Conservation (phyloP, 495 filamentous ascomycete genomes). For the Xylaria scruposa region DNA sequence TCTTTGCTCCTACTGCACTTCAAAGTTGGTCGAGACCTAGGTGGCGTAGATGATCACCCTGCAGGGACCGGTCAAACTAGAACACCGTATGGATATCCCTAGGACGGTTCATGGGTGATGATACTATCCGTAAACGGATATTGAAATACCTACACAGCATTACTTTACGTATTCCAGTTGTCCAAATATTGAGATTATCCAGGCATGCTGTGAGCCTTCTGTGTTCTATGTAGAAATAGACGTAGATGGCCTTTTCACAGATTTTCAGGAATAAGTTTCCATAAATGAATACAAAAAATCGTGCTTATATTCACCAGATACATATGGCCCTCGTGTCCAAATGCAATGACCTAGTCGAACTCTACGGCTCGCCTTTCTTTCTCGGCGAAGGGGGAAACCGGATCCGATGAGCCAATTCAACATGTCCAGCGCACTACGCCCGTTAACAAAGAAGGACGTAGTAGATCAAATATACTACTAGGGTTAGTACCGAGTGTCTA, state of each 20-base stretch:
- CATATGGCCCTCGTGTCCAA: not conserved
- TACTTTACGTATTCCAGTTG: not conserved
- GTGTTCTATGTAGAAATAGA: not conserved
- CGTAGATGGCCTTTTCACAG: not conserved
- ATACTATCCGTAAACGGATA: not conserved
- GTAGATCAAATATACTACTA: not conserved
- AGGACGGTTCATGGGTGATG: not conserved
- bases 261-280: not conserved
- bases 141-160: not conserved
- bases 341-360: not conserved
- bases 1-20: not conserved
- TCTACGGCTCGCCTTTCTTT: not conserved
- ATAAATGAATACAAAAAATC: not conserved
- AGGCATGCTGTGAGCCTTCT: no score
- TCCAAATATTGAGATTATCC: not conserved
- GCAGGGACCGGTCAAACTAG: not conserved
- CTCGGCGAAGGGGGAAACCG: no score
- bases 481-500: not conserved
- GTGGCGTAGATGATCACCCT: not conserved
- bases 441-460: not conserved
- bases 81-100: slow-evolving; percentile 1
- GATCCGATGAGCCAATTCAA: no score
- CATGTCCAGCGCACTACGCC: no score
- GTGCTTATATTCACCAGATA: not conserved
- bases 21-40: not conserved